A percentile compares a stretch with the other conserved stretches of the same genome.
Conservation (phyloP, 495 filamentous ascomycete species). For the Friedmanniomyces simplex region DNA sequence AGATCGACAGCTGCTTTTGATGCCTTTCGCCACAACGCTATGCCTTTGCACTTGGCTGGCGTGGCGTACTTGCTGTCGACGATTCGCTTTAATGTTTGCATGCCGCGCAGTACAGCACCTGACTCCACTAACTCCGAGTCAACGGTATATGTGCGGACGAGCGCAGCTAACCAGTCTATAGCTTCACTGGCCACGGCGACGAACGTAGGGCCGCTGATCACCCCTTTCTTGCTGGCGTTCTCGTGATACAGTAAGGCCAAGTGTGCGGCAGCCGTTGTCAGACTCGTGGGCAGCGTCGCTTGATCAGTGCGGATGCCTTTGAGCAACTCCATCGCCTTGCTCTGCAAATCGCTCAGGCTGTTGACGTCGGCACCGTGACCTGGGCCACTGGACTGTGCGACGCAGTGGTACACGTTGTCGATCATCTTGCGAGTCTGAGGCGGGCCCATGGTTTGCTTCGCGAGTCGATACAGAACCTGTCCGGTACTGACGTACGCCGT, state of each 20-base stretch:
- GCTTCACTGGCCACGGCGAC: constrained; percentile 76
- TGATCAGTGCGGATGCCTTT: constrained; percentile 61
- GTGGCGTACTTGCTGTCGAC: constrained; percentile 48
- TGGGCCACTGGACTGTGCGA: constrained; percentile 58
- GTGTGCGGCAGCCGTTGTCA: constrained; percentile 58
- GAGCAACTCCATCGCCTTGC: constrained; percentile 58
- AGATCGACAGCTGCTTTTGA: constrained; percentile 52
- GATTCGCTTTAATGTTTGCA: constrained; percentile 53
- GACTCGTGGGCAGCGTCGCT: constrained; percentile 51
- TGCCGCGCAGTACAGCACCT: constrained; percentile 44
- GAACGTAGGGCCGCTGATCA: constrained; percentile 48
- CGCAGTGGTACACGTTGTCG: constrained; percentile 47
- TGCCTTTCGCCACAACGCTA: constrained; percentile 67
- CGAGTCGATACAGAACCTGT: constrained; percentile 70
- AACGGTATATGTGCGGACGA: constrained; percentile 36
- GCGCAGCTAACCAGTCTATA: constrained; percentile 56
- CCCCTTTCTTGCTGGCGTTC: not conserved
- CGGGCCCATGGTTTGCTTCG: constrained; percentile 50
- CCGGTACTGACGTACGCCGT: constrained; percentile 68
- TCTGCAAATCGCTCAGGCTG: constrained; percentile 67
- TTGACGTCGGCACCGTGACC: constrained; percentile 79
- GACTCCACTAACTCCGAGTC: constrained; percentile 17
- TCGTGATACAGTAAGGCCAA: constrained; percentile 59
- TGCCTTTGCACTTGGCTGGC: constrained; percentile 45
- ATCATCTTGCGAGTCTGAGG: constrained; percentile 48